Percentiles rank a stretch among this genome's conserved stretches.
Conservation (phyloP, 208 protist species). For the Angomonas desouzai region DNA sequence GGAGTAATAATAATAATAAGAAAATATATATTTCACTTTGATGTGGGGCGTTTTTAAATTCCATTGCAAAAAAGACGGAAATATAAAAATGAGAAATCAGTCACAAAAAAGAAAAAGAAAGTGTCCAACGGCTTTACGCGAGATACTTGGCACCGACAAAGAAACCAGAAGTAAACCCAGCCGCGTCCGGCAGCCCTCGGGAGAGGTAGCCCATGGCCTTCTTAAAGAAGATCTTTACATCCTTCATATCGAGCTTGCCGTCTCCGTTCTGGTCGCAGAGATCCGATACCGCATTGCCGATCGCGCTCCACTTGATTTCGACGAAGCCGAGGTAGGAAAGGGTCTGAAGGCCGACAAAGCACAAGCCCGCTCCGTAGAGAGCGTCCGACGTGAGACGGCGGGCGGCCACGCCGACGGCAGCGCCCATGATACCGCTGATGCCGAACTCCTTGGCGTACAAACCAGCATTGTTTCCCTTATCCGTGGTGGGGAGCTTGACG, state of each 20-base stretch:
- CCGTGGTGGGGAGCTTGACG: neutral
- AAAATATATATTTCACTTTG: no score
- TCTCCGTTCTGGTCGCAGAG: slow-evolving; percentile 46
- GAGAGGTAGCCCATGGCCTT: slow-evolving; percentile 28
- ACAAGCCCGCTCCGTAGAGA: slow-evolving; percentile 52
- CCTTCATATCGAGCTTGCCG: slow-evolving; percentile 41
- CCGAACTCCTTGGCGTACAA: slow-evolving; percentile 24
- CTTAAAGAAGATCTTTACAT: slow-evolving; percentile 48
- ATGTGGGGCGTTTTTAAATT: neutral
- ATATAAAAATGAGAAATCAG: slow-evolving; percentile 11
- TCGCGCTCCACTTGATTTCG: slow-evolving; percentile 53
- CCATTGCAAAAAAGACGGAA: neutral
- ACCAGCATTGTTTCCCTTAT: neutral
- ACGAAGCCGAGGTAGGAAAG: slow-evolving; percentile 62
- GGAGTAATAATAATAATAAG: no score
- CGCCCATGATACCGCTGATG: slow-evolving; percentile 45
- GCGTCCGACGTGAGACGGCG: slow-evolving; percentile 50
- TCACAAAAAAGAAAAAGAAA: slow-evolving; percentile 20
- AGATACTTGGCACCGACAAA: slow-evolving; percentile 49
- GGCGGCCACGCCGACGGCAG: slow-evolving; percentile 37
- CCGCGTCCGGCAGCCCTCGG: slow-evolving; percentile 38
- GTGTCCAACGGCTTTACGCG: slow-evolving; percentile 10
- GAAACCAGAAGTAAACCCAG: slow-evolving; percentile 56
- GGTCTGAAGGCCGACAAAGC: slow-evolving; percentile 48
- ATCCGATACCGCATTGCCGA: slow-evolving; percentile 35